These are phyloP conservation scores for Stephanodiscus minutulus DNA, from an alignment of 108 stramenopile species.

Conservation along the genomic window DNA sequence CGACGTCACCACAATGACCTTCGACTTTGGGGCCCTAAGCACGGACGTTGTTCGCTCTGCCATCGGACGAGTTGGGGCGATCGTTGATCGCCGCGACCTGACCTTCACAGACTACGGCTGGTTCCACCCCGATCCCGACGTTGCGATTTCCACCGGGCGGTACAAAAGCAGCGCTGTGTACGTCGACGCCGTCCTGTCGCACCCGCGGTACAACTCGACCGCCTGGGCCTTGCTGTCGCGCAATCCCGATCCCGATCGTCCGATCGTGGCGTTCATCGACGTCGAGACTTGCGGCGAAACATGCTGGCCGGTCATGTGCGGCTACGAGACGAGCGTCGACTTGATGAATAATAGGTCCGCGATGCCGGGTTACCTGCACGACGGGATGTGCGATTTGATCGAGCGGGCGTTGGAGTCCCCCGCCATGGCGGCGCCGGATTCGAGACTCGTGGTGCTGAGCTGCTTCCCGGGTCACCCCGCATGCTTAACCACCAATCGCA, in stretches of 20 bases:
- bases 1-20: too few species aligned
- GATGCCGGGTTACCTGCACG: not conserved
- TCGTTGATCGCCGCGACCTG: not conserved
- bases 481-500: too few species aligned
- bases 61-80: too few species aligned
- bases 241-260: not conserved
- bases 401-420: not conserved
- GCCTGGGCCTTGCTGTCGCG: not conserved
- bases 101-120: not conserved
- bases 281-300: not conserved
- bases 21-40: too few species aligned
- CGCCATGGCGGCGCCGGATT: not conserved
- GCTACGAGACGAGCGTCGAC: not conserved
- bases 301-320: not conserved
- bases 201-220: not conserved
- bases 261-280: not conserved
- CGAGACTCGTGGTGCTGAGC: not conserved
- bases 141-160: not conserved
- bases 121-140: not conserved
- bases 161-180: not conserved
- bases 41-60: too few species aligned
- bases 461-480: conserved; percentile 2
- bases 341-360: not conserved
- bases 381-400: not conserved
- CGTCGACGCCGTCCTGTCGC: not conserved